These are phyloP conservation scores for Nothomitra cinnamomea DNA, from an alignment of 2,329 filamentous ascomycete genomes.

Conservation along the genomic window DNA sequence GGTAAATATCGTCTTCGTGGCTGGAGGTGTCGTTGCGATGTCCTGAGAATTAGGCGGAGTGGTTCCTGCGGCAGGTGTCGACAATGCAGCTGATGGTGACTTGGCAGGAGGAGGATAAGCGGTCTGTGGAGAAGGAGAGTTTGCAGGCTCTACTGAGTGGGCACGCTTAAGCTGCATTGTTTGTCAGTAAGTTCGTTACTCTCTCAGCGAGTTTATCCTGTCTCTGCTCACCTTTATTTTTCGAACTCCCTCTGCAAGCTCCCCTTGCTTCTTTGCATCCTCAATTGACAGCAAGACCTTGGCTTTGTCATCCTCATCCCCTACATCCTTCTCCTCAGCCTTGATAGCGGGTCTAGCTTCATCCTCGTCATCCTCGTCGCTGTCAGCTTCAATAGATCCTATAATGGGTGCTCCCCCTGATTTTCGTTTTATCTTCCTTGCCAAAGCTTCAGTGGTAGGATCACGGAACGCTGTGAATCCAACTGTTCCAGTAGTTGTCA, in stretches of 20 bases:
- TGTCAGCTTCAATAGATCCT: conserved; percentile 35
- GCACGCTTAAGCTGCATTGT: conserved; percentile 55
- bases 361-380: conserved; percentile 41
- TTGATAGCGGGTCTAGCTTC: conserved; percentile 48
- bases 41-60: conserved; percentile 22
- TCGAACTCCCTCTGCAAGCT: conserved; percentile 64
- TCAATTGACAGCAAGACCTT: conserved; percentile 44
- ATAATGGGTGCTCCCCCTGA: conserved; percentile 45
- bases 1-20: conserved; percentile 14
- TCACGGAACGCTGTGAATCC: conserved; percentile 84
- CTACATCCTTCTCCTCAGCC: conserved; percentile 38
- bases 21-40: conserved; percentile 21
- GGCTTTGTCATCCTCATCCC: conserved; percentile 42
- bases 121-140: conserved; percentile 25
- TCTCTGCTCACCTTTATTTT: conserved; percentile 52
- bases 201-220: not conserved
- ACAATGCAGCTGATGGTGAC: conserved; percentile 19
- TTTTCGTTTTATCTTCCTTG: conserved; percentile 16
- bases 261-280: conserved; percentile 53
- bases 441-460: conserved; percentile 31
- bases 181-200: conserved; percentile 10
- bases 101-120: conserved; percentile 27
- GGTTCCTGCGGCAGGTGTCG: conserved; percentile 18
- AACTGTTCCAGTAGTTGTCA: conserved; percentile 75
- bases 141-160: conserved; percentile 54